phyloP scores from a whole-genome alignment of 1,284 basidiomycete species.

The Leccinum pallidistipes region DNA sequence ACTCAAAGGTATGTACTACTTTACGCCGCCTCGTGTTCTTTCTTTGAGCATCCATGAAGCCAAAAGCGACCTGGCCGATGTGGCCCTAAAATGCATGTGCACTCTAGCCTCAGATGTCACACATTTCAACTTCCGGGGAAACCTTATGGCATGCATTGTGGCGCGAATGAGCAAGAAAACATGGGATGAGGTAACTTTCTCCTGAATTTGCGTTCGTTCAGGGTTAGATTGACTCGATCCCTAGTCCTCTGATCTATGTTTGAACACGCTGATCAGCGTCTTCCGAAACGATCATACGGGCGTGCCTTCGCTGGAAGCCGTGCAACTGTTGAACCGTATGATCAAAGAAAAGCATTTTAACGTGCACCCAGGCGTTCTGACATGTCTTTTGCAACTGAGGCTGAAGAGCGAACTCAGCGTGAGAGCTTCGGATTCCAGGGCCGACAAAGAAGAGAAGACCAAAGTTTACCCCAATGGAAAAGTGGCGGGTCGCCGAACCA shows the following conservation, averaged over 20 bases:
- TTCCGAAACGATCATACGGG: slow-evolving; percentile 83
- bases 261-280: slow-evolving; percentile 77
- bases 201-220: slow-evolving; percentile 8
- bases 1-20: slow-evolving; percentile 68
- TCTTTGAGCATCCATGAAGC: slow-evolving; percentile 45
- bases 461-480: slow-evolving; percentile 48
- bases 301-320: slow-evolving; percentile 81
- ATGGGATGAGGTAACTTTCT: slow-evolving; percentile 76
- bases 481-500: slow-evolving; percentile 47
- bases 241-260: slow-evolving; percentile 80
- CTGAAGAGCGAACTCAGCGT: slow-evolving; percentile 84
- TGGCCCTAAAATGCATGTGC: slow-evolving; percentile 85
- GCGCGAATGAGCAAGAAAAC: slow-evolving; percentile 81
- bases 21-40: slow-evolving; percentile 21
- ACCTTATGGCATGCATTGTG: slow-evolving; percentile 89
- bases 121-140: slow-evolving; percentile 97
- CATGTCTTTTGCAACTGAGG: slow-evolving; percentile 84
- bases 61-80: slow-evolving; percentile 68
- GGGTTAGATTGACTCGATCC: slow-evolving; percentile 17
- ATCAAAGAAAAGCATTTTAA: slow-evolving; percentile 92
- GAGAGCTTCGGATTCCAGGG: slow-evolving; percentile 68
- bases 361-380: slow-evolving; percentile 87
- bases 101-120: slow-evolving; percentile 80
- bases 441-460: slow-evolving; percentile 53
- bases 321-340: slow-evolving; percentile 93